These are phyloP conservation scores for Zopfochytrium polystomum DNA, from an alignment of 371 early-diverging fungal genomes.

Conservation along the genomic window DNA sequence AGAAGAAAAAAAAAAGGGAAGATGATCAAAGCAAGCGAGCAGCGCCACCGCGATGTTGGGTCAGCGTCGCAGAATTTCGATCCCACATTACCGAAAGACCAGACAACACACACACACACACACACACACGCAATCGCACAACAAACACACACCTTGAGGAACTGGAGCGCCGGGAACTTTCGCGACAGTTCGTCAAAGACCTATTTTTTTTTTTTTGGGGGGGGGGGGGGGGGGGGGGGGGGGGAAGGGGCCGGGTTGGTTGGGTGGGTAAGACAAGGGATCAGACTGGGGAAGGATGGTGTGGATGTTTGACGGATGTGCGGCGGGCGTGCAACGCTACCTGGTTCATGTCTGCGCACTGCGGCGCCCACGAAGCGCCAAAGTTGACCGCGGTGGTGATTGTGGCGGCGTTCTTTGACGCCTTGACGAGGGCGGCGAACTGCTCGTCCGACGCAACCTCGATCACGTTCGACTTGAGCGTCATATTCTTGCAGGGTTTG, in stretches of 20 bases:
- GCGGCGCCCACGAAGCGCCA: constrained; percentile 88
- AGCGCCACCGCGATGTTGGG: too few species aligned
- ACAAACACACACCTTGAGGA: too few species aligned
- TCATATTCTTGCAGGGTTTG: neutral
- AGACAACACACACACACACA: too few species aligned
- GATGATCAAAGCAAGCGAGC: too few species aligned
- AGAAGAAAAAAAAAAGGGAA: too few species aligned
- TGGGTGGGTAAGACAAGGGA: neutral
- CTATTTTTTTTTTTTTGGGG: constrained; percentile 3
- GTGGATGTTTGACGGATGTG: too few species aligned
- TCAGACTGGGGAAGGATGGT: too few species aligned
- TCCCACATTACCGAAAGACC: too few species aligned
- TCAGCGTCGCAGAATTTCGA: too few species aligned
- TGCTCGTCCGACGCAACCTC: constrained; percentile 41
- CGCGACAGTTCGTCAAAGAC: constrained; percentile 79
- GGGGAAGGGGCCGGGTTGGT: neutral
- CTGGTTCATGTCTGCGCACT: constrained; percentile 87
- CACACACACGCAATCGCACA: too few species aligned
- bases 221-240: neutral
- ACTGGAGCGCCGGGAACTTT: constrained; percentile 71
- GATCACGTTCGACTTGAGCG: constrained; percentile 20
- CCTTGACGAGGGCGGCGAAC: constrained; percentile 40
- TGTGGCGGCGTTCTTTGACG: constrained; percentile 18
- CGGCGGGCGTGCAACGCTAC: constrained; percentile 16
- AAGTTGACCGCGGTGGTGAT: constrained; percentile 61